Evolutionary conservation across 768 basidiomycete species (phyloP).

Genomic region (Xerocomellus intermedius): DNA sequence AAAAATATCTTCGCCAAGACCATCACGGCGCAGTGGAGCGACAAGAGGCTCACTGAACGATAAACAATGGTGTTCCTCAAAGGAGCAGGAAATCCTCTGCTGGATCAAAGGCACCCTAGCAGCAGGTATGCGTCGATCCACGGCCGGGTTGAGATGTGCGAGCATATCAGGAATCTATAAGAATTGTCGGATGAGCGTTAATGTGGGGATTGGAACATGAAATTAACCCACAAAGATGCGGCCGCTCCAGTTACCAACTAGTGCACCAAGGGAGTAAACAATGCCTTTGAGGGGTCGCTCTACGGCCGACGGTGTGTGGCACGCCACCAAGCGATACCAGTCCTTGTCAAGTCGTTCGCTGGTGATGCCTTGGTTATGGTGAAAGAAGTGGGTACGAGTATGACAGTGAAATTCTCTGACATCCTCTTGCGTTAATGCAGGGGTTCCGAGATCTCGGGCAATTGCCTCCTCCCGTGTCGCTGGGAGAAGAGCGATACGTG

Average conservation of each 20-base stretch:
- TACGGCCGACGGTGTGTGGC: constrained; percentile 37
- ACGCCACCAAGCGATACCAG: constrained; percentile 48
- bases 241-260: constrained; percentile 48
- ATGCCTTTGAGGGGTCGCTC: constrained; percentile 40
- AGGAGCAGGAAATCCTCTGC: constrained; percentile 39
- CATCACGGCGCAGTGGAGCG: constrained; percentile 34
- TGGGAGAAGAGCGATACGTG: constrained; percentile 26
- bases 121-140: constrained; percentile 20
- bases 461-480: constrained; percentile 36
- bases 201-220: constrained; percentile 6
- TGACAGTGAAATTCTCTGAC: constrained; percentile 37
- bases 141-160: constrained; percentile 23
- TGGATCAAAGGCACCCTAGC: constrained; percentile 30
- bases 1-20: constrained; percentile 43
- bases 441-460: constrained; percentile 27
- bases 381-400: constrained; percentile 36
- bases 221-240: constrained; percentile 41
- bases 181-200: constrained; percentile 21
- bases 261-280: constrained; percentile 43
- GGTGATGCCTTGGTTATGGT: constrained; percentile 10
- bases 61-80: constrained; percentile 50
- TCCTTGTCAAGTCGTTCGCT: constrained; percentile 43
- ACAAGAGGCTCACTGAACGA: constrained; percentile 36
- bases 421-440: constrained; percentile 39
- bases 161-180: constrained; percentile 26